Evolutionary conservation across 768 basidiomycete species (phyloP).

Genomic region (Candolleomyces efflorescens): DNA sequence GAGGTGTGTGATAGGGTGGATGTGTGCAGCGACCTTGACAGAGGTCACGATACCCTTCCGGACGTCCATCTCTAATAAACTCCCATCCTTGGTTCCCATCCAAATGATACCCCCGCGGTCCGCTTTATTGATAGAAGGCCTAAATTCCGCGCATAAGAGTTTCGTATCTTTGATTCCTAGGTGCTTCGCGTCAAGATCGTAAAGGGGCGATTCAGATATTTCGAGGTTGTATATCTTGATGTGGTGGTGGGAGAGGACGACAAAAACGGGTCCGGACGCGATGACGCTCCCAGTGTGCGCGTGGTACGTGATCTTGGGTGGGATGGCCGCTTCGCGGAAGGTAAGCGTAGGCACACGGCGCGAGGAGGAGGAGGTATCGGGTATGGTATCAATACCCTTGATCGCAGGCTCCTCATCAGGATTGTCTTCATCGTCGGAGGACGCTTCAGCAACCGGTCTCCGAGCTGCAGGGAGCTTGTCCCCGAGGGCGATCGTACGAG

Average conservation of each 20-base stretch:
- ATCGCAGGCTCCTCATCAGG: conserved; percentile 28
- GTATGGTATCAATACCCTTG: conserved; percentile 44
- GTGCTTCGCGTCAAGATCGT: conserved; percentile 57
- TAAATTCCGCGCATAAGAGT: conserved; percentile 76
- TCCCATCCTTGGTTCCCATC: conserved; percentile 90
- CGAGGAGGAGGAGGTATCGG: conserved; percentile 67
- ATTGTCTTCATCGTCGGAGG: conserved; percentile 61
- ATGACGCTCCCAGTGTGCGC: conserved; percentile 52
- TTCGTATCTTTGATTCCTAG: conserved; percentile 62
- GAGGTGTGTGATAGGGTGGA: conserved; percentile 64
- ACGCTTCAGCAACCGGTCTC: conserved; percentile 40
- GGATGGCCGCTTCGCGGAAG: conserved; percentile 35
- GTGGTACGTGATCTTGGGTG: conserved; percentile 54
- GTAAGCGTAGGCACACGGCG: conserved; percentile 43
- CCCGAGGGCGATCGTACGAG: conserved; percentile 63
- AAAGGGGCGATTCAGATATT: conserved; percentile 39
- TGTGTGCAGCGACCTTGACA: conserved; percentile 58
- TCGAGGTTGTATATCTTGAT: conserved; percentile 62
- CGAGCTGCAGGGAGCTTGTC: conserved; percentile 67
- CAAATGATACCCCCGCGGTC: conserved; percentile 68
- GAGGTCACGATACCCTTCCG: conserved; percentile 53
- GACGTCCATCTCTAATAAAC: conserved; percentile 79
- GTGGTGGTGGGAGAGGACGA: conserved; percentile 54
- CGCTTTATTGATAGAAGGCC: conserved; percentile 38
- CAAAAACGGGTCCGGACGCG: conserved; percentile 53